Base-by-base conservation (phyloP, 768 basidiomycete genomes). In the Mycena indigotica region DNA sequence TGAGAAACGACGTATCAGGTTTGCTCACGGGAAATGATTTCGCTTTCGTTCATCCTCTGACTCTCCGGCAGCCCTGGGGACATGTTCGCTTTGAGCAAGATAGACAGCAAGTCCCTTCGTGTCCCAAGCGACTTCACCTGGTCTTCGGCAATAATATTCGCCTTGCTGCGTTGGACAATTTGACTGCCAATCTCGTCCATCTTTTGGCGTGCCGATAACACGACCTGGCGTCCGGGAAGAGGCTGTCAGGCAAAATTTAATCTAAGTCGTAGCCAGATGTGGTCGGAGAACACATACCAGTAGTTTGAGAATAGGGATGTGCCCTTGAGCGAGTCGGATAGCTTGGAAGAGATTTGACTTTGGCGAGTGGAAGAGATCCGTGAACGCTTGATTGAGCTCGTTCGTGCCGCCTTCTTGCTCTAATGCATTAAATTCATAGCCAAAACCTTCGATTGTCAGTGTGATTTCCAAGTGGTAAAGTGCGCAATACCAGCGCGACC, bases 61-160 rank as follows among this genome's bases (percentile, higher is more conserved):
- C 55, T 67, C n/a, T 77, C 77, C 0, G 77, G 73, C 2, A 81
- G 58, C 60, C 83, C 77, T 1, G 70, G 70, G 2, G 79, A 77
- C 74, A 82, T 70, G 64, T 84, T 85, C 4, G 82, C 81, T 55
- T 70, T 74, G 51, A 84, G 71, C 10, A 84, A 70, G 16, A 81
- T 59, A 3, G 75, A 77, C 21, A 84, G 65, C 10, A 84, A 55
- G 66, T 84, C 83, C 3, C 77, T 73, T 15, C 75, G 75, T 2
- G 60, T 61, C 10, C 72, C 41, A 5, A 50, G 62, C 13, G 67
- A 38, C 24, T 62, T 60, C 23, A 52, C 62, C 5, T 56, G 60
- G 12, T 25, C 58, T 5, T 60, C 54, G 35, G 10, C 35, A 10
- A 38, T 38, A 10, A 38, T 10, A 10, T 10, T n/a, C 12, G 26